Evolutionary conservation across 2,329 filamentous ascomycete species (phyloP), one percentile per base, ranked within the genome.

Genomic region (Ramichloridium luteum): DNA sequence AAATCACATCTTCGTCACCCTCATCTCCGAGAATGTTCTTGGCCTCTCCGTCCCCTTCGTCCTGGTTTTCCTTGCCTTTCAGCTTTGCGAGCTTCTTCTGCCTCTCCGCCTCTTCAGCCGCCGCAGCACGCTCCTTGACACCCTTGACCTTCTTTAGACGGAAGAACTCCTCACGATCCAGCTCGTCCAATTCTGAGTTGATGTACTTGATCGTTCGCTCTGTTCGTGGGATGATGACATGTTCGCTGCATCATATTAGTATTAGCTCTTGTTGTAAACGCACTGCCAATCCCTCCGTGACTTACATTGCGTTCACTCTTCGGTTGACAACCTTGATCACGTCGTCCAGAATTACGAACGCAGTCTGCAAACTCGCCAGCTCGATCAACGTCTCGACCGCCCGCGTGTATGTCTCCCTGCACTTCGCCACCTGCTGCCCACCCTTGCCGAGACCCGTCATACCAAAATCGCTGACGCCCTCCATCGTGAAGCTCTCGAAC

Each of bases 201-300:
- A 96, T 96, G 54, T 96, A 98, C 63, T 93, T 94, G 66, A 98
- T 98, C n/a, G 90, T 98, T 53, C 96, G 98, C 58, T 98, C 90
- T 10, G 90, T 98, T 45, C 90, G 73, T 9, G 90, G 90, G 50
- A 98, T 98, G 47, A 98, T 96, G 48, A 98, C 83, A 57, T 92
- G 81, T 59, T 90, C 82, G 51, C 74, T 80, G 45, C 14, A 16
- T n/a, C 11, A 18, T 26, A 34, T 51, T 31, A 51, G 50, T 35
- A 37, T 23, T 22, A 13, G 10, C 15, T 8, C 13, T n/a, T 11
- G n/a, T n/a, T n/a, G n/a, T n/a, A n/a, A n/a, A n/a, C n/a, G 11
- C 16, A 27, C 12, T 16, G 30, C 10, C 13, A n/a, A 18, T 4
- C 11, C 8, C 15, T 15, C n/a, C 18, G 13, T 13, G 15, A 43